Base-by-base conservation (phyloP, 2,329 filamentous ascomycete genomes). In the Leptographium procerum region DNA sequence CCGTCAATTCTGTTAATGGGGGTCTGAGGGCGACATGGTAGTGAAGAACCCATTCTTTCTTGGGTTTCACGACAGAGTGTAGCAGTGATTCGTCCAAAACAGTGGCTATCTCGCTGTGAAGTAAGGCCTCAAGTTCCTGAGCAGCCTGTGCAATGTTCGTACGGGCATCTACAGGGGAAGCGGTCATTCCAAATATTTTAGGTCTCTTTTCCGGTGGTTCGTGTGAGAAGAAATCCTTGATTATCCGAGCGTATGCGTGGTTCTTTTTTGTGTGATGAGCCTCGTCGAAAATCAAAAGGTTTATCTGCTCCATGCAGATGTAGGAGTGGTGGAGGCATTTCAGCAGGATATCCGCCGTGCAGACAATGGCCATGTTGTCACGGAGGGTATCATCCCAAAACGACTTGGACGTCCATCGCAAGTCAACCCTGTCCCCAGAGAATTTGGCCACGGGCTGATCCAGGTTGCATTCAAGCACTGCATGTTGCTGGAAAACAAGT, bases 231-330 rank as follows among this genome's bases (percentile, higher is more conserved):
- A 89, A 91, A 60, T 95, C 87, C 65, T 88, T 91, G 72, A 99
- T 89, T 60, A 99, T 94, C 31, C 83, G 81, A 24, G 92, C 89
- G 67, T 96, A 99, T 0, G 89, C 81, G 66, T 99, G 94, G 56
- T 91, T 88, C 69, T 92, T 95, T 72, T 99, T 99, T 0, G 92
- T 85, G 67, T 97, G 94, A 66, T 99, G 94, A 7, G 91, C 94
- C 71, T 99, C 94, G 66, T 99, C 94, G 64, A 99, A 96, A 60
- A 97, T 85, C 43, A 99, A 76, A 1, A 99, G 79, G 66, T 92
- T 97, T 69, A 97, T 90, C 64, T 88, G 83, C 22, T 82, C 75
- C 74, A 99, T 96, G 11, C 72, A 80, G 60, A 96, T 80, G 70
- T 90, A 95, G 0, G 87, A 86, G 65, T 87, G 87, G 62, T 85